Percentiles rank a stretch among this genome's conserved stretches.
phyloP scores from a whole-genome alignment of 225 moss, liverwort and hornwort species.

The Climacium dendroides region DNA sequence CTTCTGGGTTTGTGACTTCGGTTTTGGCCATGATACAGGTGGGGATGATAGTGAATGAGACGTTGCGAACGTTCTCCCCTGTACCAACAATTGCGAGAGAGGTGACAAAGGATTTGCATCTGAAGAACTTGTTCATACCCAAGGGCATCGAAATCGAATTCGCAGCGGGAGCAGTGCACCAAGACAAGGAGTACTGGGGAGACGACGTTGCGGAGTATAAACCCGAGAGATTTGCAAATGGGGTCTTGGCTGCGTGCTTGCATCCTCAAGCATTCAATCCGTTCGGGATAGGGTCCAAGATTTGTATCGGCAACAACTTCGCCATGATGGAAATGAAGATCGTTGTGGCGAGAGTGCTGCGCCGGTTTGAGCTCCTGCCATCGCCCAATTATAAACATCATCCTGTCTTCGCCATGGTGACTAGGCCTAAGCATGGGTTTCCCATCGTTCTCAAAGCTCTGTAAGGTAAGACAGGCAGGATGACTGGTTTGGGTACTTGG shows the following conservation, averaged over 20 bases:
- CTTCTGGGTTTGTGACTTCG: neutral
- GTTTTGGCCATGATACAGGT: neutral
- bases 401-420: neutral
- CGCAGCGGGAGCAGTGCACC: neutral
- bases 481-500: no score
- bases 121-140: neutral
- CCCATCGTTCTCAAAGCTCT: neutral
- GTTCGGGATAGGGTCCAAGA: neutral
- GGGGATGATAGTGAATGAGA: neutral
- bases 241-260: neutral
- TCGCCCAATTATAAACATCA: neutral
- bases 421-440: neutral
- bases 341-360: neutral
- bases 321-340: neutral
- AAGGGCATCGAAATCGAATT: neutral
- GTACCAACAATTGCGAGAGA: neutral
- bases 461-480: no score
- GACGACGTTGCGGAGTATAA: neutral
- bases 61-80: neutral
- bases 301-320: neutral
- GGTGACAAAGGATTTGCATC: neutral
- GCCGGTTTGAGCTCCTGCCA: neutral
- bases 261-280: neutral
- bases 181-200: neutral
- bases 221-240: neutral